phyloP scores from a whole-genome alignment of 495 filamentous ascomycete genomes.

The Aspergillus haitiensis region DNA sequence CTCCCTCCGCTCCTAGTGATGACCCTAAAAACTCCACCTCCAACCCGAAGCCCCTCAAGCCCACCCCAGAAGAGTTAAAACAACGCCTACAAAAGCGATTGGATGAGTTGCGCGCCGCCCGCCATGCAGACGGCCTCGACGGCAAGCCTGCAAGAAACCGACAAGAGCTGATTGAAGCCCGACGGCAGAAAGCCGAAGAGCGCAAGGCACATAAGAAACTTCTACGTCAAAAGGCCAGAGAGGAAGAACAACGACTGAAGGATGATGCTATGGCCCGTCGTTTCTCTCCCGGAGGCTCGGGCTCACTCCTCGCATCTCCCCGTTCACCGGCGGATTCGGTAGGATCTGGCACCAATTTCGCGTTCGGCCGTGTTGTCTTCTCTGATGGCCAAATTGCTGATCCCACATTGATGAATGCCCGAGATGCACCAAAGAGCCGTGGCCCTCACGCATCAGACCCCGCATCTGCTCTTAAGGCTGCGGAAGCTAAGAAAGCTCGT shows the following conservation, averaged over 20 bases:
- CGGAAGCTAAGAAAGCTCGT: constrained; percentile 70
- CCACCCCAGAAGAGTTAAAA: constrained; percentile 67
- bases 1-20: constrained; percentile 48
- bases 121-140: constrained; percentile 79
- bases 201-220: constrained; percentile 87
- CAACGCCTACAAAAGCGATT: constrained; percentile 77
- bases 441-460: constrained; percentile 69
- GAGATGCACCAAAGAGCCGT: constrained; percentile 61
- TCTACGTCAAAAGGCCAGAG: constrained; percentile 67
- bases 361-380: constrained; percentile 85
- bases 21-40: constrained; percentile 32
- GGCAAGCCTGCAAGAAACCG: constrained; percentile 76
- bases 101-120: constrained; percentile 72
- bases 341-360: constrained; percentile 63
- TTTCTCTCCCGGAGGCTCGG: constrained; percentile 51
- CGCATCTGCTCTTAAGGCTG: constrained; percentile 68
- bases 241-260: constrained; percentile 68
- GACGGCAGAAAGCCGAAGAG: constrained; percentile 81
- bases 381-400: constrained; percentile 78
- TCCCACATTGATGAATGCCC: constrained; percentile 59
- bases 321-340: constrained; percentile 47
- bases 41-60: constrained; percentile 44
- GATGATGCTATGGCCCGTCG: constrained; percentile 65
- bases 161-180: constrained; percentile 85
- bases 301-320: constrained; percentile 59